Evolutionary conservation across 768 basidiomycete genomes (phyloP), one percentile per base, ranked within the genome.

Genomic region (Lentinula sp.): DNA sequence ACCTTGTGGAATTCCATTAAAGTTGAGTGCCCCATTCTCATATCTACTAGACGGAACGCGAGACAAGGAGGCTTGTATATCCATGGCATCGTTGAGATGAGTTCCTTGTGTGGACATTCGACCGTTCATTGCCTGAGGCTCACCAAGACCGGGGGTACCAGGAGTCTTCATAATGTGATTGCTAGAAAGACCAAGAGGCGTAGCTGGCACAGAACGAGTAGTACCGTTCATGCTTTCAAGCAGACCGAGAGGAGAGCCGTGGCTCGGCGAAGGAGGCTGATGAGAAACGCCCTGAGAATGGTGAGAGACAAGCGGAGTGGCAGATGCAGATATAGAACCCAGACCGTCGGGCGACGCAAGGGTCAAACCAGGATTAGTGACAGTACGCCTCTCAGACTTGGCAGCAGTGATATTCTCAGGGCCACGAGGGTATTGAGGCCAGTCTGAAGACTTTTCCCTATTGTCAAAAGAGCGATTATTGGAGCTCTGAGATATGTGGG

Each of bases 381-480:
- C 87, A 32, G 77, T 84, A 39, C 90, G 86, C 63, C 90, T 82
- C 59, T 90, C 88, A 34, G 75, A 67, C 59, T 51, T 60, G 7
- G 87, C 82, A 45, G 79, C 76, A 46, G 74, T 69, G 35, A 84
- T 65, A 11, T 78, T 77, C 40, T 92, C 91, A 37, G 85, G 84
- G 32, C 78, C 81, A 66, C 88, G 85, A 48, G 80, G 78, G 74
- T 94, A 97, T 71, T 94, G 93, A 35, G 95, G 92, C 95, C 95
- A 98, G 71, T 97, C 95, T 1, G 93, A 93, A 8, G 91, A 80
- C 70, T 87, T 89, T 69, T 88, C 87, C 37, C 83, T 78, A 23
- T 40, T 43, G 51, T 89, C 86, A 63, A 82, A 74, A 31, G 74
- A 69, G 48, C 87, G 85, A 62, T 75, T 72, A 34, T 78, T 70